Evolutionary conservation across 345 rosid genomes (phyloP).

Genomic region (Hypericum perforatum): DNA sequence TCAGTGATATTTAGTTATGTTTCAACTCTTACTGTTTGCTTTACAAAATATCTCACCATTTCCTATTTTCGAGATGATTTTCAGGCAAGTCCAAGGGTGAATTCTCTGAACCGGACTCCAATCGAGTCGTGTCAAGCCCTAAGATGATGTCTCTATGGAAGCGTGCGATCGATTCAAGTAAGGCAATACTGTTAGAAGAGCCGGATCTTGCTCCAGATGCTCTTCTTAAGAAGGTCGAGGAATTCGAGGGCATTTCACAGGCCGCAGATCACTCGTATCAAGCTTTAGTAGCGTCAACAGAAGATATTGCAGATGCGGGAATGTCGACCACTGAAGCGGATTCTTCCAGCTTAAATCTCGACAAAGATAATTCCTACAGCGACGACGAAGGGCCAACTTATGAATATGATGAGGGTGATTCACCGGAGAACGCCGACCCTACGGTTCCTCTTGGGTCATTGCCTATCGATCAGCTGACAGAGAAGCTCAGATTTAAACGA

Average conservation of each 20-base stretch:
- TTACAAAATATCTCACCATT: not conserved
- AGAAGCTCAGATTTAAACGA: conserved; percentile 26
- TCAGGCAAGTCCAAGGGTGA: conserved; percentile 22
- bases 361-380: conserved; percentile 18
- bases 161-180: conserved; percentile 53
- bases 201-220: conserved; percentile 50
- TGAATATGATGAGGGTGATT: conserved; percentile 23
- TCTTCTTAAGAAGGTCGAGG: conserved; percentile 62
- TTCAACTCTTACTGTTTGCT: no score
- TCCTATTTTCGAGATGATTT: conserved; percentile 10
- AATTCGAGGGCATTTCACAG: conserved; percentile 52
- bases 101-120: conserved; percentile 11
- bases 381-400: conserved; percentile 36
- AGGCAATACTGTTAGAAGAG: conserved; percentile 54
- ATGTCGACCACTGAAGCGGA: conserved; percentile 22
- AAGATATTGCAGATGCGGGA: conserved; percentile 14
- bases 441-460: conserved; percentile 43
- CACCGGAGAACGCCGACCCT: conserved; percentile 29
- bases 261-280: conserved; percentile 64
- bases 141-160: conserved; percentile 75
- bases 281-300: conserved; percentile 44
- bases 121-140: conserved; percentile 46
- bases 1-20: no score
- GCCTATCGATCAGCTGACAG: conserved; percentile 52
- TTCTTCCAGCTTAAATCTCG: conserved; percentile 18